Evolutionary conservation across 179 eudicot genomes (phyloP), one percentile per base, ranked within the genome.

Genomic region (Silene noctiflora): DNA sequence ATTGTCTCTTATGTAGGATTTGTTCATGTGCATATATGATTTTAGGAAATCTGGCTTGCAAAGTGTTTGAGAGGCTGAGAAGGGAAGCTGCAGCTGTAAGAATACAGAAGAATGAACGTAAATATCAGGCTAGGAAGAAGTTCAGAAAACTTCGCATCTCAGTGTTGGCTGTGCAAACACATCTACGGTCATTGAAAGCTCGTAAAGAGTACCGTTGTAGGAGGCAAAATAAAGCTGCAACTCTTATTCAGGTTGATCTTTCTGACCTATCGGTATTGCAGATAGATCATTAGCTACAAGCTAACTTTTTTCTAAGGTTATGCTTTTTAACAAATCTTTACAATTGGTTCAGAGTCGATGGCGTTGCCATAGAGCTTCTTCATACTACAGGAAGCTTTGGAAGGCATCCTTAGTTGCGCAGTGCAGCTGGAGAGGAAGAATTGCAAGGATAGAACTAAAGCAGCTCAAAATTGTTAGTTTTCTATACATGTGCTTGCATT

Each of bases 351-450:
- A 93, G 99, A 84, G 89, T 53, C 83, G 65, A 73, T 93, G 97
- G 97, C 96, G 90, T 80, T 82, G 97, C 81, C 89, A 88, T 83
- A 89, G 79, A 85, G 85, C 88, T 77, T 79, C 87, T 22, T 81
- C 89, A 69, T 86, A 84, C 82, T 91, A 93, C 66, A 89, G 77
- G 74, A 86, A 83, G 76, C 92, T 93, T 67, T 87, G 77, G 79
- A 85, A 84, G 78, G 97, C 95, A 83, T 80, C 88, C 76, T 55
- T 93, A 73, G 76, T 84, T 81, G 73, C 96, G 62, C 99, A 95
- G 76, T 87, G 96, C 88, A 87, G 91, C 81, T 91, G 97, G 99
- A 91, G 99, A 76, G 96, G 95, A 75, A 88, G 73, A 85, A 69
- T 85, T 62, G 99, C 90, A 39, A 87, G 84, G 79, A 83, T 73